Evolutionary conservation across 2,329 filamentous ascomycete genomes (phyloP), one percentile per base, ranked within the genome.

Genomic region (Xylariaceae sp.): DNA sequence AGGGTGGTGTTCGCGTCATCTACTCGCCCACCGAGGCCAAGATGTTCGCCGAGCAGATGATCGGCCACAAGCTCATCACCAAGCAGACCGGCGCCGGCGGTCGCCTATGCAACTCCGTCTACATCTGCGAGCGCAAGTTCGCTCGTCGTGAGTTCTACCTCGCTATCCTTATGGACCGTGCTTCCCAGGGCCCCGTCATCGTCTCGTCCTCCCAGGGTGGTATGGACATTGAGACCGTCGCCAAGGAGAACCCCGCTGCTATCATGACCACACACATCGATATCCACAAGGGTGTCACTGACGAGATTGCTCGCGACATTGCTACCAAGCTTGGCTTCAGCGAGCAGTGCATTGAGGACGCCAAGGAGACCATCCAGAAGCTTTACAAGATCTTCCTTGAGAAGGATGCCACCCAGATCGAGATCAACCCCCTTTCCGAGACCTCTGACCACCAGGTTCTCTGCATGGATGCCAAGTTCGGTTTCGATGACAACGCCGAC

Each of bases 71-170:
- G 80, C 91, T 99, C 78, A 86, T 99, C 79, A 99, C 94, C 77
- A 99, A 99, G 87, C 94, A 99, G 83, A 99, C 94, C 61, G 94
- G 94, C 76, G 90, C 93, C 70, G 85, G 78, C 70, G 94, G 94
- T 74, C 91, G 94, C 76, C 86, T 96, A 75, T 99, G 94, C 85
- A 97, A 90, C 78, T 85, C 92, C 66, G 94, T 99, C 75, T 97
- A 96, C 83, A 97, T 99, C 75, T 96, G 93, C 80, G 94, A 99
- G 85, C 92, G 94, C 84, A 99, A 99, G 83, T 99, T 97, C 74
- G 94, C 94, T 70, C 92, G 94, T 69, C 89, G 94, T 74, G 94
- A 99, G 80, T 99, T 99, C 82, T 99, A 99, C 83, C 88, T 99
- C 61, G 94, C 94, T 72, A 88, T 99, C 72, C 88, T 99, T 71